phyloP scores from a whole-genome alignment of 2,329 filamentous ascomycete genomes.

The Xylariomycetidae sp. region DNA sequence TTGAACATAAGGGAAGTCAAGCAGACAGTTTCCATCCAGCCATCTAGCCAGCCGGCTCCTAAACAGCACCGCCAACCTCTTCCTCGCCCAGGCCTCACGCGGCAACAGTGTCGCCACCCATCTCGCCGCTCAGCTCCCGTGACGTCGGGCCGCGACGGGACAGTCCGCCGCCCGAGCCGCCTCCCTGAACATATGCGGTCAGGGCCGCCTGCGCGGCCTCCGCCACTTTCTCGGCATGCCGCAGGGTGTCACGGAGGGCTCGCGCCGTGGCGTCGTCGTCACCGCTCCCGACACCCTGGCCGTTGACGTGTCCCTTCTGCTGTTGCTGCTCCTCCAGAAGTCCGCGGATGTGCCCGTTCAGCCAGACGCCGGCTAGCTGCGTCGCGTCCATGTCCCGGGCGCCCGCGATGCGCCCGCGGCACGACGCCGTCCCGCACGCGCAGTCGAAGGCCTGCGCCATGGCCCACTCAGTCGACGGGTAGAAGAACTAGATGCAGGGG shows the following conservation, averaged over 20 bases:
- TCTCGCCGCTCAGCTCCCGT: conserved; percentile 53
- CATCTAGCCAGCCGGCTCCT: no score
- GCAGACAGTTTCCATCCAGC: no score
- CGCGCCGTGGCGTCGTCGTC: conserved; percentile 33
- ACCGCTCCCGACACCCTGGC: not conserved
- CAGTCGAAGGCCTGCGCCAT: conserved; percentile 70
- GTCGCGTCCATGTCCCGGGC: conserved; percentile 52
- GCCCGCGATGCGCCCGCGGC: conserved; percentile 56
- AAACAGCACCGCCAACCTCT: no score
- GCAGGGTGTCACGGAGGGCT: conserved; percentile 37
- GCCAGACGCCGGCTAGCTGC: conserved; percentile 52
- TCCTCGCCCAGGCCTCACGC: no score
- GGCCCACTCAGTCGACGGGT: conserved; percentile 67
- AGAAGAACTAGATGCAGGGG: conserved; percentile 68
- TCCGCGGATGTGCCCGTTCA: conserved; percentile 55
- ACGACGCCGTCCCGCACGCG: conserved; percentile 50
- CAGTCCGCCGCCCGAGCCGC: conserved; percentile 16
- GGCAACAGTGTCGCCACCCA: conserved; percentile 52
- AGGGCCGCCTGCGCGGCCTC: conserved; percentile 39
- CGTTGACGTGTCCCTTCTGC: not conserved
- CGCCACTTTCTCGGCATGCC: conserved; percentile 41
- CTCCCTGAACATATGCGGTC: conserved; percentile 27
- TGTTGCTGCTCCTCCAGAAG: conserved; percentile 40
- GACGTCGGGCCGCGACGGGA: conserved; percentile 42
- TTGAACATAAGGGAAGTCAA: no score